phyloP scores from a whole-genome alignment of 768 basidiomycete species.

The Boletus reticuloceps region DNA sequence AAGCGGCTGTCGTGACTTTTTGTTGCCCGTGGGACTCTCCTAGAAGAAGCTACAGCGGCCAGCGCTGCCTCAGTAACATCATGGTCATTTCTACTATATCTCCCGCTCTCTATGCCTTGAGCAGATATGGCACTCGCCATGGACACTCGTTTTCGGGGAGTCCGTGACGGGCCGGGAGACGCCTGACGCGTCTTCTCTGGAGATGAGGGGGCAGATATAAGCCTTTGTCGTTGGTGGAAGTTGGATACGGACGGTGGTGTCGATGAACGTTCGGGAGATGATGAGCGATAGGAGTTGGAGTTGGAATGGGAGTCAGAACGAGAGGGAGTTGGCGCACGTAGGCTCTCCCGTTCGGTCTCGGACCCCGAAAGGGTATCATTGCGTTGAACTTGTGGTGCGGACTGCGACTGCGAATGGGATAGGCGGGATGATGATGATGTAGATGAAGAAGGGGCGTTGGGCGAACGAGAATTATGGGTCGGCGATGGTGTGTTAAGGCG shows the following conservation, averaged over 20 bases:
- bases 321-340: conserved; percentile 32
- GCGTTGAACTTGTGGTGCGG: conserved; percentile 26
- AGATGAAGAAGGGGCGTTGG: conserved; percentile 35
- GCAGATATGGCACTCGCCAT: conserved; percentile 32
- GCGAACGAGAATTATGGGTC: conserved; percentile 38
- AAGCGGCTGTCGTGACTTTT: conserved; percentile 48
- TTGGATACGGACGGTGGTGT: conserved; percentile 35
- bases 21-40: conserved; percentile 47
- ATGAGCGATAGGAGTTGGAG: conserved; percentile 33
- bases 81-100: conserved; percentile 20
- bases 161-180: conserved; percentile 40
- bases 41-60: conserved; percentile 56
- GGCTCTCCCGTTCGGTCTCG: conserved; percentile 75
- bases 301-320: conserved; percentile 24
- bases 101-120: conserved; percentile 23
- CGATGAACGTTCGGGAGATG: conserved; percentile 37
- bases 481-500: conserved; percentile 60
- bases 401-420: conserved; percentile 31
- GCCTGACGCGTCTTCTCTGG: conserved; percentile 38
- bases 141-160: conserved; percentile 43
- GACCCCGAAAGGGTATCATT: conserved; percentile 61
- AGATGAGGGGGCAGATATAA: conserved; percentile 48
- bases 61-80: conserved; percentile 57
- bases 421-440: conserved; percentile 36
- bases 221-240: conserved; percentile 37